Percentiles rank a stretch among this genome's conserved stretches.
Evolutionary conservation across 2,329 filamentous ascomycete genomes (phyloP).

Genomic region (Nakataea oryzae): DNA sequence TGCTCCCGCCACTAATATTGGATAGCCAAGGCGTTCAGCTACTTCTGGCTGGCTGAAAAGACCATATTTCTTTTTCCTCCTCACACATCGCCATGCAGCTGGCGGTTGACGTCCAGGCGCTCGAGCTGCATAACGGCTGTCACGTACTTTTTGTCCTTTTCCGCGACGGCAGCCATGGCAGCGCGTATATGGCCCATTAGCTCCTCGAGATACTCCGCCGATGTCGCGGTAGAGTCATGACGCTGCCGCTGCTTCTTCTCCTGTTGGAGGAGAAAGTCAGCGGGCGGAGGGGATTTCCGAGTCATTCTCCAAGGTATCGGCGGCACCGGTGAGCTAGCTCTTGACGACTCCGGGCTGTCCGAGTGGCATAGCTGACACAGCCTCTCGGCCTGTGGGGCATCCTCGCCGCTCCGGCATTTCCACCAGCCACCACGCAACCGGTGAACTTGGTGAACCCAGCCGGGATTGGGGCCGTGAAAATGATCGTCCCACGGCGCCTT

Average conservation of each 20-base stretch:
- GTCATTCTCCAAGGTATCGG: neutral
- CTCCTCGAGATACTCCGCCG: neutral
- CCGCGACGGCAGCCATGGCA: neutral
- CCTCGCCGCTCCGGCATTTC: constrained; percentile 11
- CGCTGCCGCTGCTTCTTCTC: neutral
- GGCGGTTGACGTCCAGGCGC: neutral
- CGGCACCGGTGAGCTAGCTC: neutral
- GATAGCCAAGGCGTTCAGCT: neutral
- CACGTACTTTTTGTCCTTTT: neutral
- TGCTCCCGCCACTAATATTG: neutral
- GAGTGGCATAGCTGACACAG: constrained; percentile 7
- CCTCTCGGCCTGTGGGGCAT: constrained; percentile 6
- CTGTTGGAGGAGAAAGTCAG: neutral
- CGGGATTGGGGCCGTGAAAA: constrained; percentile 13
- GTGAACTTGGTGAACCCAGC: constrained; percentile 11
- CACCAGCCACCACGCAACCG: constrained; percentile 14
- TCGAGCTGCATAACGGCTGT: neutral
- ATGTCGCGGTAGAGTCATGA: neutral
- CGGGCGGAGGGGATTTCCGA: neutral
- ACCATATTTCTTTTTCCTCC: neutral
- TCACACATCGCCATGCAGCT: neutral
- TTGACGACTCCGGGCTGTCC: neutral
- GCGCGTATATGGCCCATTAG: neutral
- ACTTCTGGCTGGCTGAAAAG: neutral
- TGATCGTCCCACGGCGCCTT: constrained; percentile 12